phyloP scores from a whole-genome alignment of 495 filamentous ascomycete genomes.

The Podospora pseudoanserina region DNA sequence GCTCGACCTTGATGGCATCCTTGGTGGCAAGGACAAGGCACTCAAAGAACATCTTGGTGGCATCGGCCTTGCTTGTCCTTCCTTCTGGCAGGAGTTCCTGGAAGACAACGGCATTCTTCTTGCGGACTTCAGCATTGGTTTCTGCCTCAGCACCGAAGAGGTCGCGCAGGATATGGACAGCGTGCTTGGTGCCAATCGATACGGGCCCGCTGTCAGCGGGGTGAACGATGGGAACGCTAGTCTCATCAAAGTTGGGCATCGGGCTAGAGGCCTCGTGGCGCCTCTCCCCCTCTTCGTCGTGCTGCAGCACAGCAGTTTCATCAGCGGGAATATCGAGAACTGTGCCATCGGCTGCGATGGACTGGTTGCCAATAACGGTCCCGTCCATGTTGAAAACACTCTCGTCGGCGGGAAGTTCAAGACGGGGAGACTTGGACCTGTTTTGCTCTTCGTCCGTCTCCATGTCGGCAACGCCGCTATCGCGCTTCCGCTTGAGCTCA shows the following conservation, averaged over 20 bases:
- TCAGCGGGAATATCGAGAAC: constrained; percentile 65
- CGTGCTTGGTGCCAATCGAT: constrained; percentile 86
- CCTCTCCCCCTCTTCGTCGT: constrained; percentile 55
- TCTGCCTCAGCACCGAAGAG: constrained; percentile 68
- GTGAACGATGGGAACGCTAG: constrained; percentile 65
- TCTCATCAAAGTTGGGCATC: constrained; percentile 67
- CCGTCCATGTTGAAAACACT: constrained; percentile 41
- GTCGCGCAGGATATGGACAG: constrained; percentile 89
- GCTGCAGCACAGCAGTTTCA: constrained; percentile 43
- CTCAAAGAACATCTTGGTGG: constrained; percentile 99
- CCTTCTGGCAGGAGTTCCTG: constrained; percentile 84
- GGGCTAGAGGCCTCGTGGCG: constrained; percentile 38
- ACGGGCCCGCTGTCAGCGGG: constrained; percentile 78
- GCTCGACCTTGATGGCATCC: constrained; percentile 96
- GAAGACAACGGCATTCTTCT: constrained; percentile 77
- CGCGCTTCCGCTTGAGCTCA: constrained; percentile 90
- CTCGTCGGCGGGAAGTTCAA: constrained; percentile 68
- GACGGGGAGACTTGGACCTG: constrained; percentile 58
- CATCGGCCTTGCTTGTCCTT: constrained; percentile 75
- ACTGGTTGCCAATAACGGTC: constrained; percentile 49
- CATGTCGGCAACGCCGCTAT: constrained; percentile 79
- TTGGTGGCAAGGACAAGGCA: constrained; percentile 92
- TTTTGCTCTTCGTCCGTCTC: constrained; percentile 59
- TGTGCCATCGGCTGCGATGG: constrained; percentile 47
- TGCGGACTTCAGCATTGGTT: constrained; percentile 58